phyloP scores from a whole-genome alignment of 768 basidiomycete genomes.

The Candolleomyces eurysporus region DNA sequence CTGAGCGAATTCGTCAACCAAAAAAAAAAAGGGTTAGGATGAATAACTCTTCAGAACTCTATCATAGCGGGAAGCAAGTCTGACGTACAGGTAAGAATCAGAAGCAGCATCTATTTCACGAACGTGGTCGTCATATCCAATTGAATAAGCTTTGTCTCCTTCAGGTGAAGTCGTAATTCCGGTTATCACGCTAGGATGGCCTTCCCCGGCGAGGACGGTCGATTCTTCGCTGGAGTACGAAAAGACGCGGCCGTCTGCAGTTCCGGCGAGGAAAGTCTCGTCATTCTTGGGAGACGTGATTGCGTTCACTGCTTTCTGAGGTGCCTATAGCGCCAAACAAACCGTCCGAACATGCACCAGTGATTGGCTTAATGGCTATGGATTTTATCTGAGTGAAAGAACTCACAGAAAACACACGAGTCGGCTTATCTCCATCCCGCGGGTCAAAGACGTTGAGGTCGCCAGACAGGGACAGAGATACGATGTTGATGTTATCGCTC shows the following conservation, averaged over 20 bases:
- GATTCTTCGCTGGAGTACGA: slow-evolving; percentile 58
- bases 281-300: slow-evolving; percentile 37
- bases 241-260: slow-evolving; percentile 74
- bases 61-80: slow-evolving; percentile 11
- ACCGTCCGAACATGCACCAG: background rate
- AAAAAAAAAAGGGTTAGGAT: background rate
- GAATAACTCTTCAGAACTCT: background rate
- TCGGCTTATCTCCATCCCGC: slow-evolving; percentile 57
- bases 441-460: slow-evolving; percentile 82
- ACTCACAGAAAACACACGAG: slow-evolving; percentile 58
- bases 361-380: background rate
- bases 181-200: slow-evolving; percentile 71
- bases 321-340: slow-evolving; percentile 46
- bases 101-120: slow-evolving; percentile 54
- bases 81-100: slow-evolving; percentile 48
- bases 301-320: slow-evolving; percentile 79
- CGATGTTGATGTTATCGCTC: slow-evolving; percentile 66
- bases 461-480: slow-evolving; percentile 82
- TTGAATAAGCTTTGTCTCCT: slow-evolving; percentile 57
- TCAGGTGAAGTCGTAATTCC: slow-evolving; percentile 48
- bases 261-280: slow-evolving; percentile 77
- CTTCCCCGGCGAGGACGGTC: slow-evolving; percentile 51
- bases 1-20: slow-evolving; percentile 28
- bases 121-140: slow-evolving; percentile 80
- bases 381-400: background rate